Base-by-base conservation (phyloP, 192 early-diverging fungal genomes). In the Gonapodya prolifera region DNA sequence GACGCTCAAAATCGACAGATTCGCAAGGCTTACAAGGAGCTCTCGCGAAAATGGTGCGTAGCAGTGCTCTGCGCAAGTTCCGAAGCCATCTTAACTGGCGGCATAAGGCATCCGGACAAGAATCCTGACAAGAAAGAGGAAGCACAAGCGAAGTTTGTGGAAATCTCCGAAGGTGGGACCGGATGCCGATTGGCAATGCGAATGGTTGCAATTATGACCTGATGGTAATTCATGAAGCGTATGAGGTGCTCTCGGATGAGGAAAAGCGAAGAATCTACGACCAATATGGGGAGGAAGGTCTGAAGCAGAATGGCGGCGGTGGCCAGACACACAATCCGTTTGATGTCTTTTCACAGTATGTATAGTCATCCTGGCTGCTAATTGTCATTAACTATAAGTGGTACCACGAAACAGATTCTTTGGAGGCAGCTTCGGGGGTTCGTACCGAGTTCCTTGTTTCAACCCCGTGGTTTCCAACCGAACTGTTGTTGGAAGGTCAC, bases 311-410 rank as follows among this genome's bases (percentile, higher is more conserved):
- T 35, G 87, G 87, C 33, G 85, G 85, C 1, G 80, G 79, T 28
- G 80, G 81, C 30, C 30, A 71, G 33, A 94, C 94, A 88, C 94
- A 96, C 77, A 92, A 98, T 81, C 96, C 98, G 17, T 98, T 98
- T 83, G 98, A 99, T 83, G 96, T 99, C 69, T 99, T 99, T 83
- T 87, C 91, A 1, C 94, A 97, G 85, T 95, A 91, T 84, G 91
- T 92, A 87, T 90, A 90, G 45, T 8, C 8, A 61, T 23, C 45
- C 8, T 61, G 45, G 8, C 8, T 61, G 45, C 45, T 61, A 16
- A 61, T 61, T 23, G 8, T 61, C 45, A 61, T 69, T 69, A 32
- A 73, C 31, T 32, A 2, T 29, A 8, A 61, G 23, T 16, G 76
- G 30, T 35, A 70, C 1, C 71, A 75, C 33, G 75, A 76, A 30